Conservation (phyloP, 2,329 filamentous ascomycete species). For the Stagonosporopsis tanaceti region DNA sequence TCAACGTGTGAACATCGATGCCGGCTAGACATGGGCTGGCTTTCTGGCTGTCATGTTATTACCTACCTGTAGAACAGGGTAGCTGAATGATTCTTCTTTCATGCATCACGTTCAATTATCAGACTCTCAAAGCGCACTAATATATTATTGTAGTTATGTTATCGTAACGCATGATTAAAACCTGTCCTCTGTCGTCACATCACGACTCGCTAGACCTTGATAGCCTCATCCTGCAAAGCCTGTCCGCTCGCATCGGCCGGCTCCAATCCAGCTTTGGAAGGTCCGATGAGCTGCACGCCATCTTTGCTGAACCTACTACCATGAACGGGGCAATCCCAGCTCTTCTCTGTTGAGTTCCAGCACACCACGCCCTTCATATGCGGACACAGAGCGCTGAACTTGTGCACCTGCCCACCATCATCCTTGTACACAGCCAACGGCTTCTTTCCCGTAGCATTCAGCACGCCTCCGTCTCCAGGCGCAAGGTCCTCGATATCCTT, state of each 20-base stretch:
- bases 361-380: constrained; percentile 65
- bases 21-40: background rate
- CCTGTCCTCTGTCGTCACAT: background rate
- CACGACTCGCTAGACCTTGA: constrained; percentile 9
- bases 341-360: constrained; percentile 58
- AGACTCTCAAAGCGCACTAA: background rate
- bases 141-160: too few relatives aligned
- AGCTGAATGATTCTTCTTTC: constrained; percentile 12
- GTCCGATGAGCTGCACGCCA: constrained; percentile 53
- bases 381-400: constrained; percentile 64
- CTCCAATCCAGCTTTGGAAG: constrained; percentile 49
- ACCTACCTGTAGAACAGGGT: constrained; percentile 5
- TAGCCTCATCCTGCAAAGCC: constrained; percentile 30
- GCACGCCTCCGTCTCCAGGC: constrained; percentile 59
- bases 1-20: background rate
- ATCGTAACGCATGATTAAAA: too few relatives aligned
- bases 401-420: constrained; percentile 59
- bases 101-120: background rate
- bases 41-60: constrained; percentile 10
- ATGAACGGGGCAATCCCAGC: constrained; percentile 61
- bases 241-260: constrained; percentile 42
- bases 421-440: constrained; percentile 66
- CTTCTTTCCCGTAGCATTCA: constrained; percentile 58
- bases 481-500: constrained; percentile 64
- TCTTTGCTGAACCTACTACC: constrained; percentile 55